These are phyloP conservation scores for Cryptosporidium xiaoi DNA, from an alignment of 169 alveolate species.

Conservation along the genomic window DNA sequence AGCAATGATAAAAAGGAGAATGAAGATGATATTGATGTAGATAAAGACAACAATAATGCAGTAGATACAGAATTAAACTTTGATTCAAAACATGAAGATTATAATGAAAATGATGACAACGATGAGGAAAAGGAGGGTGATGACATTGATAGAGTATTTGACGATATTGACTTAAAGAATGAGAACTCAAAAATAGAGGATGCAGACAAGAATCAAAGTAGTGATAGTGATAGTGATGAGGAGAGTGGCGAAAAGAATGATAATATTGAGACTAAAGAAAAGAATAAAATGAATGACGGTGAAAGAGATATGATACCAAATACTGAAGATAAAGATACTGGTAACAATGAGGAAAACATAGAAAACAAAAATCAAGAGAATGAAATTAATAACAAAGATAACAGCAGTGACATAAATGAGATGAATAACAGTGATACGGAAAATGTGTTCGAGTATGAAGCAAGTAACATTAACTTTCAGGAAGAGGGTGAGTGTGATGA, in stretches of 20 bases:
- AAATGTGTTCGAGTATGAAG: constrained; percentile 74
- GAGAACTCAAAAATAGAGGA: constrained; percentile 82
- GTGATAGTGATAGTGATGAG: constrained; percentile 80
- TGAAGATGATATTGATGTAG: constrained; percentile 78
- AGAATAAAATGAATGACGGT: constrained; percentile 79
- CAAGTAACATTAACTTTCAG: constrained; percentile 61
- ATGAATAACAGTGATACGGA: constrained; percentile 67
- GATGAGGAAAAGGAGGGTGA: constrained; percentile 82
- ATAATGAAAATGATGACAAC: constrained; percentile 81
- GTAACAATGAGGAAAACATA: constrained; percentile 64
- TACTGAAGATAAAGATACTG: constrained; percentile 76
- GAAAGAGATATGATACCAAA: constrained; percentile 78
- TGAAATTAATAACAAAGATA: constrained; percentile 76
- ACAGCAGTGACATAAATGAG: constrained; percentile 68
- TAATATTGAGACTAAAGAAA: constrained; percentile 80
- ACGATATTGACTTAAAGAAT: constrained; percentile 81
- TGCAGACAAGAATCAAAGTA: constrained; percentile 78
- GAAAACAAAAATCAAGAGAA: constrained; percentile 76
- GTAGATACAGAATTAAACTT: constrained; percentile 83
- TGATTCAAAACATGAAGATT: constrained; percentile 79
- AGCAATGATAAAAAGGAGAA: constrained; percentile 79
- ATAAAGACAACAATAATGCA: constrained; percentile 82
- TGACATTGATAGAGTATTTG: constrained; percentile 78
- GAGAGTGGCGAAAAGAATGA: constrained; percentile 80
- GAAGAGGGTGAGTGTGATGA: constrained; percentile 32